A percentile compares a stretch with the other conserved stretches of the same genome.
Evolutionary conservation across 352 stramenopile species (phyloP).

Genomic region (Phytophthora brassicae): DNA sequence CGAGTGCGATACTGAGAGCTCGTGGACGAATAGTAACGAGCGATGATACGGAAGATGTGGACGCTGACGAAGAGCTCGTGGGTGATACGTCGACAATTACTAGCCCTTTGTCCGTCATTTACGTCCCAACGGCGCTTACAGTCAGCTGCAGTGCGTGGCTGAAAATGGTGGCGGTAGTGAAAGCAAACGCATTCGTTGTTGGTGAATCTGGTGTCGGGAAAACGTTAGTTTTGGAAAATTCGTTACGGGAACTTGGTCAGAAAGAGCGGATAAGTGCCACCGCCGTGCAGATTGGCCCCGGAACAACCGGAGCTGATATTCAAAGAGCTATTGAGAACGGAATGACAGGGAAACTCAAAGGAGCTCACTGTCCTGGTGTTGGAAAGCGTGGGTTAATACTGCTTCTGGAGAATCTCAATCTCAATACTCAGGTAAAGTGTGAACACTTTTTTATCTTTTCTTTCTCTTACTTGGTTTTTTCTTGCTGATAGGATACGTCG

Average conservation of each 20-base stretch:
- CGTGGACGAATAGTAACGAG: constrained; percentile 25
- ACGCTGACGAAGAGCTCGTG: constrained; percentile 20
- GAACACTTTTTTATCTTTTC: not conserved
- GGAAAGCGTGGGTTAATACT: constrained; percentile 50
- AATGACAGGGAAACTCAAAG: constrained; percentile 55
- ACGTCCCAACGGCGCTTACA: constrained; percentile 45
- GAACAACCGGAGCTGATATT: constrained; percentile 33
- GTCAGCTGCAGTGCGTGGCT: constrained; percentile 44
- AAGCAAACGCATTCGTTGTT: constrained; percentile 49
- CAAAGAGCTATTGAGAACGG: constrained; percentile 41
- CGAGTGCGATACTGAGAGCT: constrained; percentile 32
- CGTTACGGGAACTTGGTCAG: constrained; percentile 34
- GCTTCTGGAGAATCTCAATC: constrained; percentile 60
- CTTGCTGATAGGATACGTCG: constrained; percentile 15
- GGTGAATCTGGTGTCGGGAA: constrained; percentile 59
- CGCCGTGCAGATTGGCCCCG: constrained; percentile 36
- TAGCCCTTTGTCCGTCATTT: constrained; percentile 37
- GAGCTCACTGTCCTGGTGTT: constrained; percentile 50
- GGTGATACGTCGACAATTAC: constrained; percentile 27
- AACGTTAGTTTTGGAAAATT: constrained; percentile 44
- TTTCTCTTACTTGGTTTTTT: not conserved
- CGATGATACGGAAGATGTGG: constrained; percentile 23
- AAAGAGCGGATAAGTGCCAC: constrained; percentile 37
- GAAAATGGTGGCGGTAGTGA: constrained; percentile 35
- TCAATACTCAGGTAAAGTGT: constrained; percentile 44